Evolutionary conservation across 2,329 filamentous ascomycete species (phyloP).

Genomic region (Apiospora koreana): DNA sequence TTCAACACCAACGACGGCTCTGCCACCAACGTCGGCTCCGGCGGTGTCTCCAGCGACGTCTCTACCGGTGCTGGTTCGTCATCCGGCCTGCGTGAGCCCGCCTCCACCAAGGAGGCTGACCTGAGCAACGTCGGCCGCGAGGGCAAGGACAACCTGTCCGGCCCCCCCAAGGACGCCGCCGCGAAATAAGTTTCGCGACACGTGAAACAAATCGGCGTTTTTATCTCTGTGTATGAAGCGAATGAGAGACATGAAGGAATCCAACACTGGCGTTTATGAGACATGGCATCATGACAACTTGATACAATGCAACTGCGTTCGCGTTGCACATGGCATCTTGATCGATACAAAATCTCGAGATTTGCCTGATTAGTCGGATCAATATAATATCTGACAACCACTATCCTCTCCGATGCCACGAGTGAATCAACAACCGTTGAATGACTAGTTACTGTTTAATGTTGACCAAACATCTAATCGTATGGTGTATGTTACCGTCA

Average conservation of each 20-base stretch:
- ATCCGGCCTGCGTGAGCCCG: slow-evolving; percentile 58
- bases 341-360: neutral
- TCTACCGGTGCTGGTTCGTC: slow-evolving; percentile 50
- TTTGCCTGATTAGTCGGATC: slow-evolving; percentile 5
- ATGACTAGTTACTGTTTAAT: too few species aligned
- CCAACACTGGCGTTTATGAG: neutral
- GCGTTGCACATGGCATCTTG: neutral
- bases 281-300: neutral
- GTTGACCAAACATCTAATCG: too few species aligned
- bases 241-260: neutral
- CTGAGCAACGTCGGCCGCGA: slow-evolving; percentile 65
- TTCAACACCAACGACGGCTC: slow-evolving; percentile 72
- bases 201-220: neutral
- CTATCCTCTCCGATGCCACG: neutral
- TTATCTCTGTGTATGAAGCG: neutral
- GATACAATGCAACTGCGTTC: neutral
- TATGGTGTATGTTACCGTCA: too few species aligned
- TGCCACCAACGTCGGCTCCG: slow-evolving; percentile 71
- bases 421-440: too few species aligned
- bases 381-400: slow-evolving; percentile 7
- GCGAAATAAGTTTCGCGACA: slow-evolving; percentile 21
- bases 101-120: slow-evolving; percentile 57
- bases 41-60: slow-evolving; percentile 53
- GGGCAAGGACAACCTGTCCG: slow-evolving; percentile 58
- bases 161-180: slow-evolving; percentile 62